A percentile compares a stretch with the other conserved stretches of the same genome.
Evolutionary conservation across 2,329 filamentous ascomycete species (phyloP).

Genomic region (Fusarium sp.): DNA sequence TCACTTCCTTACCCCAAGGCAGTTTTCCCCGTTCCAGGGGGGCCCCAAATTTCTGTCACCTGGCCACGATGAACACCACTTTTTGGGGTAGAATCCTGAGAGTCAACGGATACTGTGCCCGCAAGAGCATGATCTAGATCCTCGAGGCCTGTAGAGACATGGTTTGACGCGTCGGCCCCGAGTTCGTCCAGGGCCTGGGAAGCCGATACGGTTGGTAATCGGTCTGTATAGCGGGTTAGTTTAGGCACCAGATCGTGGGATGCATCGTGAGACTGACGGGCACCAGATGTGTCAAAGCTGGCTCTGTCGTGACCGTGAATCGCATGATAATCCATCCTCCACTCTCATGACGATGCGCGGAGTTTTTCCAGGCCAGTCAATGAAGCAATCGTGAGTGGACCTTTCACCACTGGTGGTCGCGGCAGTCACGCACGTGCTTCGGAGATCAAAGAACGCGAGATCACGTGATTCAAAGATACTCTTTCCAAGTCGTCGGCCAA

Average conservation of each 20-base stretch:
- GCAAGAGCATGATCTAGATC: conserved; percentile 62
- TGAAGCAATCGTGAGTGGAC: conserved; percentile 31
- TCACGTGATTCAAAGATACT: conserved; percentile 32
- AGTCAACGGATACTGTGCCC: conserved; percentile 14
- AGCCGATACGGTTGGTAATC: conserved; percentile 80
- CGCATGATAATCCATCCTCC: conserved; percentile 67
- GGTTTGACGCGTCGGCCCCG: conserved; percentile 59
- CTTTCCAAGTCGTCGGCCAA: conserved; percentile 8
- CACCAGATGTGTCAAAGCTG: conserved; percentile 66
- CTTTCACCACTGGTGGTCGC: neutral
- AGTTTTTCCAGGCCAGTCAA: conserved; percentile 26
- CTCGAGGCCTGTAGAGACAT: conserved; percentile 66
- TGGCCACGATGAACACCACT: conserved; percentile 79
- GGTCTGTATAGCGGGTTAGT: conserved; percentile 62
- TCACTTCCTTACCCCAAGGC: conserved; percentile 72
- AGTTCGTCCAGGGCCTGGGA: conserved; percentile 75
- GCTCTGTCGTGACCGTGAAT: conserved; percentile 70
- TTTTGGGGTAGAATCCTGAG: conserved; percentile 20
- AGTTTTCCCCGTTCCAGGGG: conserved; percentile 87
- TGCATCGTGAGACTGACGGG: conserved; percentile 55
- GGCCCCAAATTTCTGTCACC: conserved; percentile 88
- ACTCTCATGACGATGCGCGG: conserved; percentile 36
- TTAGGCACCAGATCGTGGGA: conserved; percentile 1
- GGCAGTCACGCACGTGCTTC: conserved; percentile 1
- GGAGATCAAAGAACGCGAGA: neutral